These are phyloP conservation scores for Berberis vulgaris DNA, from an alignment of 164 flowering plant species.

Conservation along the genomic window DNA sequence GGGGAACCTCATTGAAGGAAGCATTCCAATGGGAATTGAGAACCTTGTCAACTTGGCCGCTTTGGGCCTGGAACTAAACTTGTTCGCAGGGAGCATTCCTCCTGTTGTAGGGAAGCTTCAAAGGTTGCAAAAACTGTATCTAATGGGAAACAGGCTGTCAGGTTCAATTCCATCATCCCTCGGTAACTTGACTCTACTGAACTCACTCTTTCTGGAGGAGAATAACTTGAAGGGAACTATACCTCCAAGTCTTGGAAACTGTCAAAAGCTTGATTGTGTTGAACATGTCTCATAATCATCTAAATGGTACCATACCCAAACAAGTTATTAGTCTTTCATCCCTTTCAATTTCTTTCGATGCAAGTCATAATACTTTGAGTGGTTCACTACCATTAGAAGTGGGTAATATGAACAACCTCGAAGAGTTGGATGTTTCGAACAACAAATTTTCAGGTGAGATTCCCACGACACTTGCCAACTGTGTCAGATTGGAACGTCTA, in stretches of 20 bases:
- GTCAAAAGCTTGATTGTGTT: neutral
- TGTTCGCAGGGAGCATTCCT: slow-evolving; percentile 2
- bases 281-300: slow-evolving; percentile 2
- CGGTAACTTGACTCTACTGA: neutral
- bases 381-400: slow-evolving; percentile 4
- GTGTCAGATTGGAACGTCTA: neutral
- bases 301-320: slow-evolving; percentile 4
- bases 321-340: neutral
- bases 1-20: neutral
- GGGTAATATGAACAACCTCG: slow-evolving; percentile 1
- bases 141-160: neutral
- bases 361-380: neutral
- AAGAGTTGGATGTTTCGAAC: neutral
- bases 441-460: slow-evolving; percentile 5
- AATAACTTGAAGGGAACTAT: slow-evolving; percentile 1
- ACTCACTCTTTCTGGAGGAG: neutral
- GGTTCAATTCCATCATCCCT: slow-evolving; percentile 3
- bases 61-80: slow-evolving; percentile 1
- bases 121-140: neutral
- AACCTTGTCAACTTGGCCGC: neutral
- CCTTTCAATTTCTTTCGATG: neutral
- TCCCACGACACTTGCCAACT: neutral
- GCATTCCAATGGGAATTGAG: neutral
- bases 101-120: slow-evolving; percentile 2
- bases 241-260: neutral